Conservation (phyloP, 2,329 filamentous ascomycete species). For the Epicoccum nigrum region DNA sequence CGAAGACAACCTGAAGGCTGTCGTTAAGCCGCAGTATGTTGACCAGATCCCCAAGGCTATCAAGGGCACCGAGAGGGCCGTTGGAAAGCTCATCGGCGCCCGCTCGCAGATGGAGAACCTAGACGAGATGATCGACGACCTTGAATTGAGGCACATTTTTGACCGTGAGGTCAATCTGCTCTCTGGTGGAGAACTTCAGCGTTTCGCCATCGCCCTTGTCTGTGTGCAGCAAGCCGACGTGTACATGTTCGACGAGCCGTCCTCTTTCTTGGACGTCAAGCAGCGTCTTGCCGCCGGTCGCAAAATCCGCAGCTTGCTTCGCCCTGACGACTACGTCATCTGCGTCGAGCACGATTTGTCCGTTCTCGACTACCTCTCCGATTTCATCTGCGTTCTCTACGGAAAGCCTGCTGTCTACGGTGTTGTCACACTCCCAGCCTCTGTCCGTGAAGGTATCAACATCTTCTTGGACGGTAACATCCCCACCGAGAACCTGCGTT, state of each 20-base stretch:
- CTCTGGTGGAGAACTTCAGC: conserved; percentile 96
- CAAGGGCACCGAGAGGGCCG: conserved; percentile 78
- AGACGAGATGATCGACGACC: conserved; percentile 78
- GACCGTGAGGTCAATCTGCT: conserved; percentile 89
- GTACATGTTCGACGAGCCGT: conserved; percentile 99
- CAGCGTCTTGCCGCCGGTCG: conserved; percentile 92
- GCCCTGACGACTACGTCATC: conserved; percentile 92
- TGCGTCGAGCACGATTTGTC: conserved; percentile 99
- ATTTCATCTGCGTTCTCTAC: conserved; percentile 97
- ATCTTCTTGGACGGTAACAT: conserved; percentile 99
- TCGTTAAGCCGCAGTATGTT: conserved; percentile 99
- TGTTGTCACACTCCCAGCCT: conserved; percentile 94
- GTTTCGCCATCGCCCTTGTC: conserved; percentile 95
- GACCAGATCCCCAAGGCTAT: conserved; percentile 96
- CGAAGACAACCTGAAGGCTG: conserved; percentile 95
- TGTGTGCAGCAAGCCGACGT: conserved; percentile 91
- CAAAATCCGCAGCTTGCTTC: conserved; percentile 88
- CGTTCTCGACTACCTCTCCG: conserved; percentile 96
- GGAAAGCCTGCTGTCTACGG: conserved; percentile 94
- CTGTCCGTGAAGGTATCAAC: conserved; percentile 98
- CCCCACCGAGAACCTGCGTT: conserved; percentile 96
- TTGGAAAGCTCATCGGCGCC: conserved; percentile 77
- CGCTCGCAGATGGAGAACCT: conserved; percentile 79
- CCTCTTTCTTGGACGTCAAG: conserved; percentile 98
- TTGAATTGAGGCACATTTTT: conserved; percentile 87